A percentile compares a stretch with the other conserved stretches of the same genome.
phyloP scores from a whole-genome alignment of 2,329 filamentous ascomycete species.

The Penicillium concentricum region DNA sequence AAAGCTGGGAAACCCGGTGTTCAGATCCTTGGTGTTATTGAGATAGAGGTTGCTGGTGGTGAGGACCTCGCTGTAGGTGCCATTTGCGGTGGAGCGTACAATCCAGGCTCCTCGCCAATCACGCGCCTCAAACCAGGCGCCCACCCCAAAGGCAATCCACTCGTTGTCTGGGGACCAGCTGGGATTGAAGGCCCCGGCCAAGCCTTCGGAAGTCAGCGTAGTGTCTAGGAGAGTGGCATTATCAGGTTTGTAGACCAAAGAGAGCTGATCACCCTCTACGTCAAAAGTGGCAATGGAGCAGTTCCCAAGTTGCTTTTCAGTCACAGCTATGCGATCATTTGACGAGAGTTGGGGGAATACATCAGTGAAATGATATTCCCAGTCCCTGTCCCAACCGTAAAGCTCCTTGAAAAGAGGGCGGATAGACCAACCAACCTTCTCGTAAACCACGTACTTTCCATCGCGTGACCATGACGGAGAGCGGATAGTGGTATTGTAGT shows the following conservation, averaged over 20 bases:
- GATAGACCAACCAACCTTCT: slow-evolving; percentile 26
- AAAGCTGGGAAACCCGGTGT: slow-evolving; percentile 17
- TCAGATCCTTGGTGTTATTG: background rate
- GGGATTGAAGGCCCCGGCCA: slow-evolving; percentile 44
- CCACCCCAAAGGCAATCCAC: slow-evolving; percentile 29
- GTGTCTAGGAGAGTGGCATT: slow-evolving; percentile 15
- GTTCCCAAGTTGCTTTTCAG: slow-evolving; percentile 44
- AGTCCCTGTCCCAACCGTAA: slow-evolving; percentile 42
- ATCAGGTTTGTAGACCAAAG: slow-evolving; percentile 29
- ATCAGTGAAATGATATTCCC: slow-evolving; percentile 47
- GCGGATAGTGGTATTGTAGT: slow-evolving; percentile 13
- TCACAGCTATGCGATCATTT: slow-evolving; percentile 33
- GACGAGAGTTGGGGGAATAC: slow-evolving; percentile 41
- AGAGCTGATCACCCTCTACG: slow-evolving; percentile 26
- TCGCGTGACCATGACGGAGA: slow-evolving; percentile 38
- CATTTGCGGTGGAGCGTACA: slow-evolving; percentile 9
- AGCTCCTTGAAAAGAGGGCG: slow-evolving; percentile 39
- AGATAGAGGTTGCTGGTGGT: background rate
- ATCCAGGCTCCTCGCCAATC: slow-evolving; percentile 8
- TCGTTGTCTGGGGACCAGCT: slow-evolving; percentile 40
- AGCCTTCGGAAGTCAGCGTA: slow-evolving; percentile 23
- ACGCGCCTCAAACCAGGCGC: slow-evolving; percentile 16
- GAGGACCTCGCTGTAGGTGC: slow-evolving; percentile 7
- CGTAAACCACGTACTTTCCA: slow-evolving; percentile 26
- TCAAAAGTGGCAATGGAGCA: slow-evolving; percentile 36